These are phyloP conservation scores for Proliferodiscus dingleyae DNA, from an alignment of 2,329 filamentous ascomycete species.

Conservation along the genomic window DNA sequence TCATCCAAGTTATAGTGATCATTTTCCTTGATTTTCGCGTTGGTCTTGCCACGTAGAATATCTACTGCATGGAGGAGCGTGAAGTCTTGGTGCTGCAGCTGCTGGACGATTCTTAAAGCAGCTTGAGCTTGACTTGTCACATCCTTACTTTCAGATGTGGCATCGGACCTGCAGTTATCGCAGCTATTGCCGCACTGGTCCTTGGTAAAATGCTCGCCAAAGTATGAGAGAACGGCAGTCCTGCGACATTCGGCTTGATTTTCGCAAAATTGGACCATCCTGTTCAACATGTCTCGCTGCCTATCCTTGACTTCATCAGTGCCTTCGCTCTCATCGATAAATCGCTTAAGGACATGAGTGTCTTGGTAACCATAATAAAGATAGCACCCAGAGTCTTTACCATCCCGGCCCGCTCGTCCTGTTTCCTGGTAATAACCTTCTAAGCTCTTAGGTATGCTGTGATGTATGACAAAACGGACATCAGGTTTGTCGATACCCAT, in stretches of 20 bases:
- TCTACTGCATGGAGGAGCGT: constrained; percentile 81
- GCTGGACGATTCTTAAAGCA: constrained; percentile 62
- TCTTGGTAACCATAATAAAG: constrained; percentile 84
- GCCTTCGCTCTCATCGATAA: constrained; percentile 80
- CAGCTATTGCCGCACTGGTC: constrained; percentile 70
- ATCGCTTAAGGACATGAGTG: constrained; percentile 64
- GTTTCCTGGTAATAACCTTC: constrained; percentile 99
- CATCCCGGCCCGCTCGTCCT: constrained; percentile 88
- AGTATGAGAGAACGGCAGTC: constrained; percentile 86
- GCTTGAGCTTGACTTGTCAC: constrained; percentile 70
- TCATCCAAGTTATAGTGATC: constrained; percentile 37
- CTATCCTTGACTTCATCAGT: constrained; percentile 74
- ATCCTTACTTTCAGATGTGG: constrained; percentile 66
- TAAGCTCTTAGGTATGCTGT: constrained; percentile 86
- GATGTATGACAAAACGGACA: constrained; percentile 93
- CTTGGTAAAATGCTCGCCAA: constrained; percentile 75
- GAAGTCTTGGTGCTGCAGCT: constrained; percentile 53
- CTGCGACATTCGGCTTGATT: constrained; percentile 84
- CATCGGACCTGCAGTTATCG: constrained; percentile 80
- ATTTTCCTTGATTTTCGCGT: constrained; percentile 47
- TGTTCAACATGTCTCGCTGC: constrained; percentile 78
- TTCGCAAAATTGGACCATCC: constrained; percentile 83
- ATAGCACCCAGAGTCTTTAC: constrained; percentile 80
- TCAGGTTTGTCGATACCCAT: constrained; percentile 99
- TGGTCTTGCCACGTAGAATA: constrained; percentile 66